Evolutionary conservation across 2,329 filamentous ascomycete genomes (phyloP).

Genomic region (Aureobasidium sp.): DNA sequence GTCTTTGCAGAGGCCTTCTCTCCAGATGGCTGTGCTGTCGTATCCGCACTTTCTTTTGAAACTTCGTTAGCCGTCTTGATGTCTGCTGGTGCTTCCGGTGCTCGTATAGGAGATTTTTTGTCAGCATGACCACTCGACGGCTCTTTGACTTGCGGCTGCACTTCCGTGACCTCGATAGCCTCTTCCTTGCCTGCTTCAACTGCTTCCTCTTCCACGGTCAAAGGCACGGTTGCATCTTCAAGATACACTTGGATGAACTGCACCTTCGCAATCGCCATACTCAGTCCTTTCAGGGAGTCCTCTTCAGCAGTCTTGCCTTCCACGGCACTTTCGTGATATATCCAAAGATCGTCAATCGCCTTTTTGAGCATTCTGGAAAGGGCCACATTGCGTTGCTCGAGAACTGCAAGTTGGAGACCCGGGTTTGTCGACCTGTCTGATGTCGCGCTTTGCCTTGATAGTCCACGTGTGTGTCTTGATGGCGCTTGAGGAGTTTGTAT

Average conservation of each 20-base stretch:
- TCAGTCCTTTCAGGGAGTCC: slow-evolving; percentile 35
- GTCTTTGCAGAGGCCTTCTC: neutral
- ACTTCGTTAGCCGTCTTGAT: neutral
- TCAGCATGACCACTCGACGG: neutral
- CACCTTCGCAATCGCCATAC: slow-evolving; percentile 44
- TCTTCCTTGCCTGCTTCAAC: slow-evolving; percentile 13
- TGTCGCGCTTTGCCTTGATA: neutral
- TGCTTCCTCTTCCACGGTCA: slow-evolving; percentile 38
- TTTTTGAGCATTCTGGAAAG: slow-evolving; percentile 63
- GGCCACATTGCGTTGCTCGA: slow-evolving; percentile 60
- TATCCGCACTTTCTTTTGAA: slow-evolving; percentile 18
- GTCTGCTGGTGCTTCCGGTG: neutral
- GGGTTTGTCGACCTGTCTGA: slow-evolving; percentile 19
- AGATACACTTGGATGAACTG: slow-evolving; percentile 47
- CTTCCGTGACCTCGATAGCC: slow-evolving; percentile 3
- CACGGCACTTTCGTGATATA: slow-evolving; percentile 46
- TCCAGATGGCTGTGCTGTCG: neutral
- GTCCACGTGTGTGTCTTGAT: slow-evolving; percentile 22
- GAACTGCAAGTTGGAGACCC: slow-evolving; percentile 41
- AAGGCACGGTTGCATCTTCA: slow-evolving; percentile 38
- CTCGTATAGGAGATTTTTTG: neutral
- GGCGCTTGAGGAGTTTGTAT: slow-evolving; percentile 28
- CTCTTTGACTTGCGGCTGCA: neutral
- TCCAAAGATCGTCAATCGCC: slow-evolving; percentile 57
- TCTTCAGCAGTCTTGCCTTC: slow-evolving; percentile 31